Conservation (phyloP, 2,329 filamentous ascomycete species). For the Aspergillus sp. region DNA sequence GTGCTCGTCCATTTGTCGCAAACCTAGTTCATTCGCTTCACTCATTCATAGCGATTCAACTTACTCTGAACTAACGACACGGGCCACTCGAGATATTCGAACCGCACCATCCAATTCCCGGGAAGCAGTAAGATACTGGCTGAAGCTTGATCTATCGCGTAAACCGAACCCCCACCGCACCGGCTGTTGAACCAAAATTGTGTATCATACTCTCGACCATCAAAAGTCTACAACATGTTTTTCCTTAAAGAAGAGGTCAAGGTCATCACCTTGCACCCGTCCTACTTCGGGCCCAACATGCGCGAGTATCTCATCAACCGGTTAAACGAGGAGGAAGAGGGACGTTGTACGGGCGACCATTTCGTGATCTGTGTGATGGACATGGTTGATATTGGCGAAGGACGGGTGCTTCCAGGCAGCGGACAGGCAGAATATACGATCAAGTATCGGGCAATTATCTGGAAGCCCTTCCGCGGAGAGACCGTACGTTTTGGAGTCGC, state of each 20-base stretch:
- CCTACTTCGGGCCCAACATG: constrained; percentile 94
- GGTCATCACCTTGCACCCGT: constrained; percentile 91
- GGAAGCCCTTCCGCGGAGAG: constrained; percentile 97
- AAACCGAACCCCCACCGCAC: neutral
- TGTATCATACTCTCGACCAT: constrained; percentile 6
- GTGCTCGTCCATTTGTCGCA: neutral
- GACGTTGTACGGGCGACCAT: constrained; percentile 91
- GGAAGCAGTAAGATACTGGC: neutral
- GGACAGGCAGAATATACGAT: constrained; percentile 94
- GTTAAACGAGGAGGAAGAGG: constrained; percentile 89
- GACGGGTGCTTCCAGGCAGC: constrained; percentile 85
- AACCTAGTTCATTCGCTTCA: neutral
- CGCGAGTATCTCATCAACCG: constrained; percentile 87
- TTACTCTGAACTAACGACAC: neutral
- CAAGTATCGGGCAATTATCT: constrained; percentile 92
- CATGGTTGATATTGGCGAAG: constrained; percentile 90
- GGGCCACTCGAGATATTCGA: neutral
- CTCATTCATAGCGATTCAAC: neutral
- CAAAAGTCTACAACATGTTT: constrained; percentile 67
- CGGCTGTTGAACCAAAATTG: constrained; percentile 5
- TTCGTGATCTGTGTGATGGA: constrained; percentile 99
- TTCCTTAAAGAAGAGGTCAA: constrained; percentile 97
- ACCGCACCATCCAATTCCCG: neutral
- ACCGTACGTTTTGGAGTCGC: constrained; percentile 65
- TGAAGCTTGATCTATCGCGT: neutral